Base-by-base conservation (phyloP, 495 filamentous ascomycete genomes). In the Achaetomiella virescens region DNA sequence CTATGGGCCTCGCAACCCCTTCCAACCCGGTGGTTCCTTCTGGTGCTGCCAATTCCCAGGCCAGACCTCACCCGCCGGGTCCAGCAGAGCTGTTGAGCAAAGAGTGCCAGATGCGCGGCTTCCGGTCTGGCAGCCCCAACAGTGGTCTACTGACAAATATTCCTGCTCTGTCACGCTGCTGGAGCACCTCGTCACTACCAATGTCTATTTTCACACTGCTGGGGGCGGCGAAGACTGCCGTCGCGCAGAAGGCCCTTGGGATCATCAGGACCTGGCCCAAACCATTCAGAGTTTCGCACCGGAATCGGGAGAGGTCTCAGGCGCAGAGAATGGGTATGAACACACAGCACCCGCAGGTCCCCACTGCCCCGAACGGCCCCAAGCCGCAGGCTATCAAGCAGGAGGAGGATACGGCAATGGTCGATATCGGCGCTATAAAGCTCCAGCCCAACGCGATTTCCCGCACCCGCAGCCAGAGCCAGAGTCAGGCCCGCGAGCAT, bases 21-120 rank as follows among this genome's bases (percentile, higher is more conserved):
- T n/a, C 11, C 31, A 33, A 11, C 31, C 40, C 31, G 52, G 41
- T 9, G n/a, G 21, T 45, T 37, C n/a, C 3, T 10, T 7, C 35
- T 33, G 33, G 5, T 12, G 7, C n/a, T n/a, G n/a, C n/a, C n/a
- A n/a, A n/a, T n/a, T n/a, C n/a, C n/a, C n/a, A n/a, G n/a, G n/a
- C n/a, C n/a, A n/a, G n/a, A n/a, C n/a, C n/a, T n/a, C n/a, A n/a
- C n/a, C n/a, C n/a, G n/a, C 43, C 47, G 7, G 42, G 24, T 25
- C 46, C 46, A 0, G 33, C 31, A 6, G 12, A 25, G 38, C 36
- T 37, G 2, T 46, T 66, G 0, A 60, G 57, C 3, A 25, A 29
- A 3, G 62, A 56, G 57, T 73, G 70, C 37, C 69, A 73, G 55
- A 21, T 29, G 15, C 63, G 66, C 6, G 25, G 46, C 20, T 73